phyloP scores from a whole-genome alignment of 768 basidiomycete genomes.

The Suillus decipiens region DNA sequence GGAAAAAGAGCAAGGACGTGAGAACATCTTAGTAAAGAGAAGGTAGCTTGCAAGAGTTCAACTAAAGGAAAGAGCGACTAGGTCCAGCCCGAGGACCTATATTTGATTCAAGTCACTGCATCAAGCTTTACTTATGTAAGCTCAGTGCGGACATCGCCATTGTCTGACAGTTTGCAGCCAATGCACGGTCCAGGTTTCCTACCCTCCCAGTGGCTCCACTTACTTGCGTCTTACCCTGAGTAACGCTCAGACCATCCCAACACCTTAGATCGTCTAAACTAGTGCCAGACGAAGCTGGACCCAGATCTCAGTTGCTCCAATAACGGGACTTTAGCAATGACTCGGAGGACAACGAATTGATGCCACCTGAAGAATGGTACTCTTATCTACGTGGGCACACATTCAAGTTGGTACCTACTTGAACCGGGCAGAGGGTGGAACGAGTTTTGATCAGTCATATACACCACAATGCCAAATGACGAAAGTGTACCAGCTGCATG shows the following conservation, averaged over 20 bases:
- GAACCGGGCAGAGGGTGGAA: neutral
- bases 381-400: neutral
- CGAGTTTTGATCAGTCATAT: neutral
- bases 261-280: too few species aligned
- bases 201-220: too few species aligned
- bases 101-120: neutral
- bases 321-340: neutral
- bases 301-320: neutral
- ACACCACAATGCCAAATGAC: neutral
- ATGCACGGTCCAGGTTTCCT: too few species aligned
- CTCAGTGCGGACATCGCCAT: neutral
- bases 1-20: neutral
- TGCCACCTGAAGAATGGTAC: neutral
- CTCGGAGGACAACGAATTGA: neutral
- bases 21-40: neutral
- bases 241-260: too few species aligned
- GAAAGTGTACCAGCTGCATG: neutral
- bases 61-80: neutral
- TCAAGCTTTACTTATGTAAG: neutral
- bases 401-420: neutral
- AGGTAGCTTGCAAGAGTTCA: neutral
- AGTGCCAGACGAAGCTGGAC: too few species aligned
- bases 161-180: too few species aligned
- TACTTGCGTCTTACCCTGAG: too few species aligned
- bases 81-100: too few species aligned